Percentiles rank a stretch among this genome's conserved stretches.
phyloP scores from a whole-genome alignment of 768 basidiomycete species.

The Tulasnella calospora region DNA sequence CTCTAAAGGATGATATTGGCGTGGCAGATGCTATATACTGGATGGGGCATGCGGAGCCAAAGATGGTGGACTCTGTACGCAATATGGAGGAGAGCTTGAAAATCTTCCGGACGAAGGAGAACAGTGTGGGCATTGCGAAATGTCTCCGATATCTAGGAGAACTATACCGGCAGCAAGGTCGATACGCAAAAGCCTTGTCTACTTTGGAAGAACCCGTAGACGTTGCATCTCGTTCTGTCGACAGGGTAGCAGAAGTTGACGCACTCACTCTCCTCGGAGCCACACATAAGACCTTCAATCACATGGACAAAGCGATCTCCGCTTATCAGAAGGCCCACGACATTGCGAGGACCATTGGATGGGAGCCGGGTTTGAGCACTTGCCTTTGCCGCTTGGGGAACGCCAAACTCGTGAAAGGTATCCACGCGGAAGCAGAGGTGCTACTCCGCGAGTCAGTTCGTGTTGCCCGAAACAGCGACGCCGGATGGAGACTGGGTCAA shows the following conservation, averaged over 20 bases:
- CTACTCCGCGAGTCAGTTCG: too few species aligned
- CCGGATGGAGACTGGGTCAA: too few species aligned
- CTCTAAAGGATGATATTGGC: neutral
- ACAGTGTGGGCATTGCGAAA: neutral
- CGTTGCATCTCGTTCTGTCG: neutral
- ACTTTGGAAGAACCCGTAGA: neutral
- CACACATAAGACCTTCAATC: too few species aligned
- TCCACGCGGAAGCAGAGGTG: too few species aligned
- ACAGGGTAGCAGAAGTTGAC: neutral
- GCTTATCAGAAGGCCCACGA: too few species aligned
- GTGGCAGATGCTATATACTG: neutral
- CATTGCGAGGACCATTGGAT: too few species aligned
- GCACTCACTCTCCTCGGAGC: neutral
- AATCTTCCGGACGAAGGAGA: neutral
- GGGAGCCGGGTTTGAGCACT: too few species aligned
- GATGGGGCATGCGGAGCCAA: neutral
- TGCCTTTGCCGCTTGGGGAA: too few species aligned
- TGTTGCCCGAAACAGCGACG: too few species aligned
- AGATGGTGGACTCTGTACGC: neutral
- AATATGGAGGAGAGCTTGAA: neutral
- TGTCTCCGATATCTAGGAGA: neutral
- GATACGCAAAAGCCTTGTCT: neutral
- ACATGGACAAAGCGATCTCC: too few species aligned
- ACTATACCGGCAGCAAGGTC: neutral
- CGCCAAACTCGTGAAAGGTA: too few species aligned